These are phyloP conservation scores for Penicillium cataractarum DNA, from an alignment of 495 filamentous ascomycete species.

Conservation along the genomic window DNA sequence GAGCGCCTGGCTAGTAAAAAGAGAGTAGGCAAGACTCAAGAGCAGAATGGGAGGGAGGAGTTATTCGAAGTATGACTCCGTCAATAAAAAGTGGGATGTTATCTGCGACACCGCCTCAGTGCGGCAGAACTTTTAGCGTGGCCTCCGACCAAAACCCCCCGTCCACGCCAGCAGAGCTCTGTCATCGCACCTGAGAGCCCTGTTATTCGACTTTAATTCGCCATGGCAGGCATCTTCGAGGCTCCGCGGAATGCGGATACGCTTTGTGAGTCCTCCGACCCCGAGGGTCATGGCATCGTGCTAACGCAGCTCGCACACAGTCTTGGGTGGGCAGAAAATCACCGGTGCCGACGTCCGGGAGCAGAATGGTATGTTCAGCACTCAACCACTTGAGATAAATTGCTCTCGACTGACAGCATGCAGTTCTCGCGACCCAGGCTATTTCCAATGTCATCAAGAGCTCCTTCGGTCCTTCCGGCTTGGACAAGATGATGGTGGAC, in stretches of 20 bases:
- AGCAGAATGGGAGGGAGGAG: conserved; percentile 22
- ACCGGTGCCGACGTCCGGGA: conserved; percentile 93
- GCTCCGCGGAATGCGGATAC: conserved; percentile 85
- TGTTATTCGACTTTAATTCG: conserved; percentile 30
- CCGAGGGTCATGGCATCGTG: conserved; percentile 8
- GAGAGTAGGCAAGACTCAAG: conserved; percentile 21
- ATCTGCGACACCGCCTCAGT: conserved; percentile 42
- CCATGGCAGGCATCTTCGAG: conserved; percentile 89
- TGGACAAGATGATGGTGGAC: conserved; percentile 99
- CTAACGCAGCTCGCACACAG: conserved; percentile 52
- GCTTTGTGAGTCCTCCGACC: conserved; percentile 60
- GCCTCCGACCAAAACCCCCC: conserved; percentile 37
- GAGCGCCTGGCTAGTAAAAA: conserved; percentile 29
- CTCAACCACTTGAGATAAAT: conserved; percentile 10
- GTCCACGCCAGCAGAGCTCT: conserved; percentile 38
- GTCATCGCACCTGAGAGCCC: conserved; percentile 33
- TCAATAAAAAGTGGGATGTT: conserved; percentile 50
- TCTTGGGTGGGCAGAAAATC: conserved; percentile 93
- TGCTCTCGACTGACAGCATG: conserved; percentile 15
- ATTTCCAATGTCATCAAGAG: conserved; percentile 99
- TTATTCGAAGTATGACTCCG: conserved; percentile 31
- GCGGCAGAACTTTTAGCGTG: conserved; percentile 53
- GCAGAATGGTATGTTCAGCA: conserved; percentile 74
- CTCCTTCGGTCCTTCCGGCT: conserved; percentile 93
- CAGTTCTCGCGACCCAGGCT: conserved; percentile 92